A percentile compares a stretch with the other conserved stretches of the same genome.
Evolutionary conservation across 495 filamentous ascomycete genomes (phyloP).

Genomic region (Penicillium robsamsonii): DNA sequence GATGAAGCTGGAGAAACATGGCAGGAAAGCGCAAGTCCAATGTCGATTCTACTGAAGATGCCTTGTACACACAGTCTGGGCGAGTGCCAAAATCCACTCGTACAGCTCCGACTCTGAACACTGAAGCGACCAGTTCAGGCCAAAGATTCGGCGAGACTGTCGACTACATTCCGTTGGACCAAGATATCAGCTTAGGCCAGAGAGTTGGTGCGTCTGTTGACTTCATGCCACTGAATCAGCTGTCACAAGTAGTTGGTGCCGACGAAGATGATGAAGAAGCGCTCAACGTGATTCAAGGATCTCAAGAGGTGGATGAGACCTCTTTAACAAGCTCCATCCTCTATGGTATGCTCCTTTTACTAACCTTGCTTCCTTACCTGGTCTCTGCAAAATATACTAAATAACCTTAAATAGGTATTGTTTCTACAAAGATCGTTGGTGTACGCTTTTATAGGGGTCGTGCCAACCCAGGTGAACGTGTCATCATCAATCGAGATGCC

Average conservation of each 20-base stretch:
- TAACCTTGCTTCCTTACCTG: neutral
- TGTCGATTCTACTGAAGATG: constrained; percentile 13
- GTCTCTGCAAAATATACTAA: neutral
- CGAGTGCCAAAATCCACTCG: constrained; percentile 20
- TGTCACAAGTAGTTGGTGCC: constrained; percentile 27
- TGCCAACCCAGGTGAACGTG: constrained; percentile 69
- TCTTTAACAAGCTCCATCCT: constrained; percentile 41
- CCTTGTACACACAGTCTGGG: constrained; percentile 21
- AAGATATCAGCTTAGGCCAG: constrained; percentile 23
- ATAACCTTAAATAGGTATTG: constrained; percentile 25
- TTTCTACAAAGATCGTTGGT: constrained; percentile 72
- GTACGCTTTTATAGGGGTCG: constrained; percentile 73
- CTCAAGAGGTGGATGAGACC: constrained; percentile 45
- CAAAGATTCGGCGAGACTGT: constrained; percentile 38
- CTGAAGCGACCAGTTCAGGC: constrained; percentile 14
- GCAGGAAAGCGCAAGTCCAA: constrained; percentile 26
- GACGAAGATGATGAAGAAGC: constrained; percentile 45
- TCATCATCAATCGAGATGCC: constrained; percentile 67
- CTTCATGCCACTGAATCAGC: constrained; percentile 36
- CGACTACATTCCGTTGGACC: constrained; percentile 36
- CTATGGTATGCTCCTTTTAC: constrained; percentile 44
- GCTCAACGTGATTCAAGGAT: constrained; percentile 29
- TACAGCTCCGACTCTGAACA: neutral
- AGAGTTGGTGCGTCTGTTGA: constrained; percentile 36
- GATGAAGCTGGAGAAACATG: neutral